Percentiles rank a stretch among this genome's conserved stretches.
These are phyloP conservation scores for Oldenlandia corymbosa DNA, from an alignment of 257 asterid species.

Conservation along the genomic window DNA sequence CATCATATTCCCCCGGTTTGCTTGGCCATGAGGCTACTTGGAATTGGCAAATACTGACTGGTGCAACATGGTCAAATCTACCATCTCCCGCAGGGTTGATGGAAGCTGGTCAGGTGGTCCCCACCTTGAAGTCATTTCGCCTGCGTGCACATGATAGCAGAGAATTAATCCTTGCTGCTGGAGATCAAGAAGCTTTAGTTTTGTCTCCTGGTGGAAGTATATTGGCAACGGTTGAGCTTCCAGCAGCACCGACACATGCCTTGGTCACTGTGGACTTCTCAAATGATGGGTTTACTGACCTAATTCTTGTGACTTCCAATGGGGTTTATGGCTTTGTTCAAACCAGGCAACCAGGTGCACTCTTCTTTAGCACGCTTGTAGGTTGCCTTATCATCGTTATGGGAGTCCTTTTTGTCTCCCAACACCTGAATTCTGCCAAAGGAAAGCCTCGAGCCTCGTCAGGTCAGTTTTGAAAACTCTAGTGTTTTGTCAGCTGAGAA, in stretches of 20 bases:
- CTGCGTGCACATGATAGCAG: slow-evolving; percentile 68
- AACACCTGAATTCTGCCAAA: slow-evolving; percentile 64
- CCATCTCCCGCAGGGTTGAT: slow-evolving; percentile 80
- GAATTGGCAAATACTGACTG: slow-evolving; percentile 90
- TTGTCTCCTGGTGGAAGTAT: slow-evolving; percentile 84
- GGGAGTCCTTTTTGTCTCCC: slow-evolving; percentile 88
- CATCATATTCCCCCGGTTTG: slow-evolving; percentile 88
- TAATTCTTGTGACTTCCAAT: slow-evolving; percentile 64
- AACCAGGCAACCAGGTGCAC: slow-evolving; percentile 96
- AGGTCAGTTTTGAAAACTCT: slow-evolving; percentile 38
- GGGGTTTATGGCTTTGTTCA: slow-evolving; percentile 95
- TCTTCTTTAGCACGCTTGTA: slow-evolving; percentile 92
- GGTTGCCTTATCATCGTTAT: slow-evolving; percentile 89
- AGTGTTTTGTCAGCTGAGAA: not conserved
- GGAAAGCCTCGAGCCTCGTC: slow-evolving; percentile 70
- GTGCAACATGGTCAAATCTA: slow-evolving; percentile 93
- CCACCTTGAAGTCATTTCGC: slow-evolving; percentile 74
- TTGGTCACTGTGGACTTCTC: slow-evolving; percentile 79
- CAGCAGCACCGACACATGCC: slow-evolving; percentile 83
- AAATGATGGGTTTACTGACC: slow-evolving; percentile 78
- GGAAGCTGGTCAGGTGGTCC: slow-evolving; percentile 60
- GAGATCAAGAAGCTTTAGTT: slow-evolving; percentile 85
- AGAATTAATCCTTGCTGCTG: slow-evolving; percentile 82
- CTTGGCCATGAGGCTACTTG: slow-evolving; percentile 83
- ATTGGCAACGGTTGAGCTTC: slow-evolving; percentile 61